Percentiles rank a stretch among this genome's conserved stretches.
Conservation (phyloP, 1,139 yeast genomes). For the Suhomyces ambrosiae region DNA sequence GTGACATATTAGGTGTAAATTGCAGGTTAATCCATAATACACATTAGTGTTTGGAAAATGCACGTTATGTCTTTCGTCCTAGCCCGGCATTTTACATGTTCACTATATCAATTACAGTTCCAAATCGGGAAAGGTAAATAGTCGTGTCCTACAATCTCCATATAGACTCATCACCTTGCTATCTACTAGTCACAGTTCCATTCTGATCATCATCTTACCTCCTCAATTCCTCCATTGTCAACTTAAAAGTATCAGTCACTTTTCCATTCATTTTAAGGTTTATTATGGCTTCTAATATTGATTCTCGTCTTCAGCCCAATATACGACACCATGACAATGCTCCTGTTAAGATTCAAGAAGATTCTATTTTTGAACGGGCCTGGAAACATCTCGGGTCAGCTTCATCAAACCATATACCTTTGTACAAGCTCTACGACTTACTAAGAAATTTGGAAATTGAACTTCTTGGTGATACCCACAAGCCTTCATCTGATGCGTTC, state of each 20-base stretch:
- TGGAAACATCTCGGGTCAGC: conserved; percentile 13
- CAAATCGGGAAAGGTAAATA: background rate
- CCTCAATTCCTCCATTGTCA: too few relatives aligned
- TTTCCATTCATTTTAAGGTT: too few relatives aligned
- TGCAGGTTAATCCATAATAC: background rate
- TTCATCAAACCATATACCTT: conserved; percentile 8
- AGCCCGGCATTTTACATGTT: too few relatives aligned
- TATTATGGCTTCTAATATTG: too few relatives aligned
- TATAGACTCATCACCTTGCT: background rate
- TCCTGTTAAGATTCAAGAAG: background rate
- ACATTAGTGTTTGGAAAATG: background rate
- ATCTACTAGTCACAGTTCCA: background rate
- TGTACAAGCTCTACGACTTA: conserved; percentile 10
- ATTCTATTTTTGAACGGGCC: conserved; percentile 13
- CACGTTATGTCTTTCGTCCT: too few relatives aligned
- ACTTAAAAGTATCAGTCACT: too few relatives aligned
- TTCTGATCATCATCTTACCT: background rate
- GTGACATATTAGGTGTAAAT: background rate
- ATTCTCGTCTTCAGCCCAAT: too few relatives aligned
- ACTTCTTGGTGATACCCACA: conserved; percentile 12
- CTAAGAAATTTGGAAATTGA: conserved; percentile 14
- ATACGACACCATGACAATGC: background rate
- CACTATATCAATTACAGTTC: background rate
- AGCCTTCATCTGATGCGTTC: too few relatives aligned
- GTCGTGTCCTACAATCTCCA: background rate